Evolutionary conservation across 495 filamentous ascomycete genomes (phyloP).

Genomic region (Xylaria acuta): DNA sequence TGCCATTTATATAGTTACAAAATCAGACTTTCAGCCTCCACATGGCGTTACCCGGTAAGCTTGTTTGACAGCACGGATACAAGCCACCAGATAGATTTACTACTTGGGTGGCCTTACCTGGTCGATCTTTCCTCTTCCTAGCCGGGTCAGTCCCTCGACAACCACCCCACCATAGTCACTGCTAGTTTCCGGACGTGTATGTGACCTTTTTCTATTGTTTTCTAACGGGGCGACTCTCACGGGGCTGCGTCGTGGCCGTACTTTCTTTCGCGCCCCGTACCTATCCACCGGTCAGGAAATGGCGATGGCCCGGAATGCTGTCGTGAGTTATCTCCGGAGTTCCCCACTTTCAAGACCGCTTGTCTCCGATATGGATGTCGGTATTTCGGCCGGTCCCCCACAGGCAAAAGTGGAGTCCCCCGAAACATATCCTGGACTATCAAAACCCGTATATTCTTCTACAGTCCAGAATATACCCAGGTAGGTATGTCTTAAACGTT

Average conservation of each 20-base stretch:
- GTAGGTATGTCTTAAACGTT: not conserved
- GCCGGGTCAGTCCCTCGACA: not conserved
- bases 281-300: not conserved
- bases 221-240: not conserved
- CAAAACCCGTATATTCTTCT: not conserved
- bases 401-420: not conserved
- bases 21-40: too few species aligned
- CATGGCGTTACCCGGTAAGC: too few species aligned
- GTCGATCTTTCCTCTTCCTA: not conserved
- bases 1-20: not conserved
- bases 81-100: not conserved
- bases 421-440: not conserved
- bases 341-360: not conserved
- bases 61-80: too few species aligned
- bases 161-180: not conserved
- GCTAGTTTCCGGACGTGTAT: not conserved
- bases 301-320: not conserved
- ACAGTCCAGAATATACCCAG: not conserved
- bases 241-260: not conserved
- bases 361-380: not conserved
- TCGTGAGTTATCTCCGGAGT: not conserved
- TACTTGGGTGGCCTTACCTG: not conserved
- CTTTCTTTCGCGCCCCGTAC: not conserved
- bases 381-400: not conserved
- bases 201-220: not conserved